Conservation (phyloP, 2,329 filamentous ascomycete genomes). For the Ophiosphaerella herpotricha region DNA sequence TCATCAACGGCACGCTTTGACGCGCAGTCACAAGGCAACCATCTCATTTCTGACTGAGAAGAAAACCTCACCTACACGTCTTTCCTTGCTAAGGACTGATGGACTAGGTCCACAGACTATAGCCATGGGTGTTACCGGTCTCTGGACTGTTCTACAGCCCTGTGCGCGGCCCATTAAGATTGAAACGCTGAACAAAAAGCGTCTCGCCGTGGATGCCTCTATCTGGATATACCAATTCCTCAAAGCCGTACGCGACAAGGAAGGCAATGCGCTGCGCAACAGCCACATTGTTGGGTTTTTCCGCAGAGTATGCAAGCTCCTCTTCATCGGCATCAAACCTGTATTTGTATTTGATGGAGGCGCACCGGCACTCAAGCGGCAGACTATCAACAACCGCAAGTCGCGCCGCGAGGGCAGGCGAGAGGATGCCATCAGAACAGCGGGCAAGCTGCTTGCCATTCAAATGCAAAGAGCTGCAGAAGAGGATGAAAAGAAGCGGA, state of each 20-base stretch:
- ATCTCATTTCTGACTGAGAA: not conserved
- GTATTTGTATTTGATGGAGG: constrained; percentile 99
- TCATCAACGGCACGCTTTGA: constrained; percentile 21
- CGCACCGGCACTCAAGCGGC: constrained; percentile 85
- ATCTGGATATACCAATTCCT: constrained; percentile 99
- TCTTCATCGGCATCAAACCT: constrained; percentile 94
- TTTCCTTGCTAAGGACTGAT: constrained; percentile 10
- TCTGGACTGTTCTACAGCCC: constrained; percentile 95
- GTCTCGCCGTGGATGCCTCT: constrained; percentile 93
- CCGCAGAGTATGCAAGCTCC: constrained; percentile 93
- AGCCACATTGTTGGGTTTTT: constrained; percentile 98
- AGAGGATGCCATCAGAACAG: constrained; percentile 90
- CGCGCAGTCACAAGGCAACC: constrained; percentile 26
- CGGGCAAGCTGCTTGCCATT: constrained; percentile 86
- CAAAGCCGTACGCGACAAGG: constrained; percentile 97
- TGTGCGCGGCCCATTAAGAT: constrained; percentile 95
- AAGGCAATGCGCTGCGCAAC: constrained; percentile 94
- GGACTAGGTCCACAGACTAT: constrained; percentile 10
- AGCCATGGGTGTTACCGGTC: constrained; percentile 92
- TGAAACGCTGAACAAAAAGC: constrained; percentile 93
- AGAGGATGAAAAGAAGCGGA: constrained; percentile 75
- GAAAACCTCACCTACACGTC: not conserved
- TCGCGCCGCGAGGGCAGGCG: constrained; percentile 81
- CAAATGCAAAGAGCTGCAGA: constrained; percentile 92
- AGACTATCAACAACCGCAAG: constrained; percentile 82